Base-by-base conservation (phyloP, 371 early-diverging fungal species). In the Amoeboaphelidium protococcarum region DNA sequence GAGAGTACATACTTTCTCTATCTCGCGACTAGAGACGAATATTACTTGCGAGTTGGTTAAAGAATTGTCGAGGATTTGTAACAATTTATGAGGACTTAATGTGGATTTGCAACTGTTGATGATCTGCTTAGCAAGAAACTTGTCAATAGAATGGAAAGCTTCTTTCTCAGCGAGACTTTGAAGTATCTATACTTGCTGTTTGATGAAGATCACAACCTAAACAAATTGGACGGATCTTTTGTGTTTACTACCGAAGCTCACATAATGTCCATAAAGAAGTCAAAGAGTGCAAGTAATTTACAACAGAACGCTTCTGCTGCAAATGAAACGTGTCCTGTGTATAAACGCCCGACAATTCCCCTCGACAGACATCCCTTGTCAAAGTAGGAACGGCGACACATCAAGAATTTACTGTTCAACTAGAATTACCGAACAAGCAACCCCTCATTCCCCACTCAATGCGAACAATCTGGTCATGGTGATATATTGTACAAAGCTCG, bases 81-180 rank as follows among this genome's bases (percentile, higher is more conserved):
- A 46, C 60, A 60, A 20, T 62, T 66, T 23, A 66, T 76, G 1
- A 71, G 80, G 40, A 69, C 80, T 0, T 55, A 58, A 13, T 92
- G 94, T 53, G 94, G 94, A 1, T 92, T 73, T 72, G 82, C 83
- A 0, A 59, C 73, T 0, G 52, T 88, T 24, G 61, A 61, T 6
- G 67, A 80, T 54, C 78, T 92, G 19, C 51, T 58, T 2, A 69
- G 68, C 0, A 71, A 69, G 25, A 56, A 58, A 13, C 53, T 69
- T 2, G 87, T 83, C 25, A 81, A 81, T 47, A 67, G 94, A 1
- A 90, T 92, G 89, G 90, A 90, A 51, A 84, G 83, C 50, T 92
- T 89, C 58, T 68, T 83, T 40, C 55, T 92, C n/a, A 80, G 83
- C 47, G 90, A 92, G 60, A 86, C 94, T 1, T 62, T 89, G 42